Evolutionary conservation across 805 yeast genomes (phyloP), one percentile per base, ranked within the genome.

Genomic region (Kazachstania psychrophila): DNA sequence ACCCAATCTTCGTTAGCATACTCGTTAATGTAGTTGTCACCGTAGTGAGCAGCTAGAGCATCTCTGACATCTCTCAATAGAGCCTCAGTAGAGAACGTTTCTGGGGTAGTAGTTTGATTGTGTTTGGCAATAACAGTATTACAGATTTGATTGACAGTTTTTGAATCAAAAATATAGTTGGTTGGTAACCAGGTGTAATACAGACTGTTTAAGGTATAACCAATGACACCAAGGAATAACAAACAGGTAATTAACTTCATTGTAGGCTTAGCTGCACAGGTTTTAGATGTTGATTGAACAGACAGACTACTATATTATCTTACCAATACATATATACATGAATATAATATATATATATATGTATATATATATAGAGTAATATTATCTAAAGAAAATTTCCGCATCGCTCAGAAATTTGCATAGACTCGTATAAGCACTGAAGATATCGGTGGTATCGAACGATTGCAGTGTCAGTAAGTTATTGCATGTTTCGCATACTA

Each of bases 1-100:
- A 92, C 81, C 97, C 97, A 92, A 46, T 88, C 89, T 36, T 82
- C 81, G 34, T 69, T 66, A 56, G 78, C 74, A 47, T 80, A 69
- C 45, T 76, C 77, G 61, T 84, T 84, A 61, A 89, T 73, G 47
- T 71, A 56, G 19, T 75, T 72, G 6, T 75, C 77, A 10, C 95
- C 94, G 58, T 92, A 92, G 31, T 67, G 73, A 3, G 59, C 65
- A 43, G 77, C 67, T 41, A 88, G 57, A 23, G 62, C 68, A 2
- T 69, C 68, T 23, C 83, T 73, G 42, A 89, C 64, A 33, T 73
- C 83, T 14, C 65, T 56, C 60, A 88, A 65, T 40, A 88, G 60
- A 3, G 69, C 77, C 6, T 81, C 75, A 24, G 83, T 69, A 47
- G 79, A 71, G 35, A 43, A 46, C 1, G 68, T 70, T 25, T 74